Evolutionary conservation across 495 filamentous ascomycete species (phyloP), one percentile per base, ranked within the genome.

Genomic region (Aspergillus haitiensis): DNA sequence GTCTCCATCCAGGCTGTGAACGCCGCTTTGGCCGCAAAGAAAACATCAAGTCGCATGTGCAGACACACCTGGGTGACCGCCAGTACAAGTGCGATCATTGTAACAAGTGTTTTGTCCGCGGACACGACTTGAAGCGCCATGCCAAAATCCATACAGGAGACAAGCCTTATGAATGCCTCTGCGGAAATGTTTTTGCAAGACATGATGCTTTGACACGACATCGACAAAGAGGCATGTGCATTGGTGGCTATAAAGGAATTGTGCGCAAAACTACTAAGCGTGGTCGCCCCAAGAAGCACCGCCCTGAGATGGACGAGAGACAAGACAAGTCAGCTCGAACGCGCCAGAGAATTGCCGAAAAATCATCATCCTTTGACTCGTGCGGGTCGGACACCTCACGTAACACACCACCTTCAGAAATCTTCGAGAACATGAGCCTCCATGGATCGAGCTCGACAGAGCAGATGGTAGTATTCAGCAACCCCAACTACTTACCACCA

Each of bases 1-100:
- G 94, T 70, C 73, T 88, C 6, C 97, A 83, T 66, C 84, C 88
- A 3, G 85, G 85, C 11, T 98, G 94, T 77, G 78, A 82, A 40
- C 93, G 94, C 64, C 82, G 83, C 12, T 98, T 98, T 68, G 91
- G 90, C 11, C 83, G 94, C 50, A 94, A 96, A 70, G 94, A 98
- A 74, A 98, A 98, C 72, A 95, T 97, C 77, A 95, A 93, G 67
- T 93, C 92, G 8, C 94, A 98, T 71, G 90, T 98, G 45, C 94
- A 98, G 72, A 97, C 94, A 1, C 94, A 98, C 68, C 86, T 98
- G 55, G 93, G 93, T 62, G 95, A 98, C 63, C 84, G 95, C 33
- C 95, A 96, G 68, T 98, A 87, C 75, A 84, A 86, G 66, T 98
- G 94, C 70, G 88, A 90, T 51, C 82, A 87, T 21, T 98, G 94